Evolutionary conservation across 371 early-diverging fungal species (phyloP).

Genomic region (Mortierella sp.): DNA sequence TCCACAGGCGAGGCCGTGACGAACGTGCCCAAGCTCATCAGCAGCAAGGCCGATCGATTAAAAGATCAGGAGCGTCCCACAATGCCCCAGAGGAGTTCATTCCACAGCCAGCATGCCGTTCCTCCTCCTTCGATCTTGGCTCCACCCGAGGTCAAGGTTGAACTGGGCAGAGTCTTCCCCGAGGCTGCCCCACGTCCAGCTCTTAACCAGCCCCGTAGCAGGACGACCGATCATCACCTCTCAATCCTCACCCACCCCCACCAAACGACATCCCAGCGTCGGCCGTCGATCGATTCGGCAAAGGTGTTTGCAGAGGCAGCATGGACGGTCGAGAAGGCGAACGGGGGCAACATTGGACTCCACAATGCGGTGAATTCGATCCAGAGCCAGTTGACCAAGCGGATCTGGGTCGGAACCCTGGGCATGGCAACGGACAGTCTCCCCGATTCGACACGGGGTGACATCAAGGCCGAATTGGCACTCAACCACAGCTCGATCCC

Average conservation of each 20-base stretch:
- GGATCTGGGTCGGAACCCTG: constrained; percentile 84
- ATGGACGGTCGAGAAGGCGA: constrained; percentile 79
- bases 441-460: constrained; percentile 68
- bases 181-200: constrained; percentile 24
- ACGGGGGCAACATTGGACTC: constrained; percentile 89
- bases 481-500: constrained; percentile 78
- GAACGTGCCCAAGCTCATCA: constrained; percentile 34
- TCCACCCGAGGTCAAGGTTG: constrained; percentile 25
- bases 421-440: constrained; percentile 81
- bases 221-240: constrained; percentile 24
- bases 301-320: constrained; percentile 65
- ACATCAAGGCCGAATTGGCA: constrained; percentile 71
- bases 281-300: constrained; percentile 60
- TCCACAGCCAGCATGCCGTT: constrained; percentile 20
- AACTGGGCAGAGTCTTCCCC: constrained; percentile 31
- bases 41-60: constrained; percentile 37
- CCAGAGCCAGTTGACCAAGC: constrained; percentile 63
- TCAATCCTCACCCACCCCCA: constrained; percentile 11
- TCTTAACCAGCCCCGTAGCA: constrained; percentile 50
- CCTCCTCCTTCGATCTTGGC: constrained; percentile 48
- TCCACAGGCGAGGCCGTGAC: constrained; percentile 30
- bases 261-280: constrained; percentile 25
- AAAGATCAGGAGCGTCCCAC: constrained; percentile 37
- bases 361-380: constrained; percentile 88
- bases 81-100: constrained; percentile 27